phyloP scores from a whole-genome alignment of 2,329 filamentous ascomycete genomes.

The Fusarium sp. region DNA sequence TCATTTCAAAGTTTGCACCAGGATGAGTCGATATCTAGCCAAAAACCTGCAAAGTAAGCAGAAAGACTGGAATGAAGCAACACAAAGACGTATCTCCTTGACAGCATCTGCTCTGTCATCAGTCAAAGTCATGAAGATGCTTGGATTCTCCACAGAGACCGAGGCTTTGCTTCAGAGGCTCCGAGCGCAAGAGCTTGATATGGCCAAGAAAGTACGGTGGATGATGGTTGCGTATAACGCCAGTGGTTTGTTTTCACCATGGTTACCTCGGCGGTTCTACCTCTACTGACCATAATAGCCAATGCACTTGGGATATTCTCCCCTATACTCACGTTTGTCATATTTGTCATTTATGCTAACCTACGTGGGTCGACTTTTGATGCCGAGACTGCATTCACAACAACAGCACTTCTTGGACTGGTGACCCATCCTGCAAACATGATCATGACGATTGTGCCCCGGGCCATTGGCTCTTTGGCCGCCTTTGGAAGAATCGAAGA shows the following conservation, averaged over 20 bases:
- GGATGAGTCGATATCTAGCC: neutral
- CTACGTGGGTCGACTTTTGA: neutral
- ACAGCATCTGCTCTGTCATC: neutral
- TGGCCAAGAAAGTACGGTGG: neutral
- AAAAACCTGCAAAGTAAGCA: neutral
- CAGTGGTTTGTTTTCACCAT: neutral
- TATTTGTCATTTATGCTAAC: neutral
- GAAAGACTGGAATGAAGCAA: neutral
- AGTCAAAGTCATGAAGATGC: neutral
- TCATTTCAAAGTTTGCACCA: accelerated
- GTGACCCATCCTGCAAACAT: neutral
- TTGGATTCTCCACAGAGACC: neutral
- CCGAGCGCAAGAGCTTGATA: neutral
- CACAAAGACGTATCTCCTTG: neutral
- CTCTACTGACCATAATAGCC: neutral
- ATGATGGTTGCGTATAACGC: neutral
- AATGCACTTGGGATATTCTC: neutral
- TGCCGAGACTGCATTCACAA: neutral
- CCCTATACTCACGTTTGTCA: neutral
- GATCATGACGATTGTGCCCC: neutral
- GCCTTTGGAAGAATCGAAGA: neutral
- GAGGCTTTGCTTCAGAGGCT: neutral
- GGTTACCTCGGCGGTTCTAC: accelerated
- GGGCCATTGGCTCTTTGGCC: neutral
- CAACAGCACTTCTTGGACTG: neutral